Conservation (phyloP, 2,329 filamentous ascomycete genomes). For the Calonectria crousiana region DNA sequence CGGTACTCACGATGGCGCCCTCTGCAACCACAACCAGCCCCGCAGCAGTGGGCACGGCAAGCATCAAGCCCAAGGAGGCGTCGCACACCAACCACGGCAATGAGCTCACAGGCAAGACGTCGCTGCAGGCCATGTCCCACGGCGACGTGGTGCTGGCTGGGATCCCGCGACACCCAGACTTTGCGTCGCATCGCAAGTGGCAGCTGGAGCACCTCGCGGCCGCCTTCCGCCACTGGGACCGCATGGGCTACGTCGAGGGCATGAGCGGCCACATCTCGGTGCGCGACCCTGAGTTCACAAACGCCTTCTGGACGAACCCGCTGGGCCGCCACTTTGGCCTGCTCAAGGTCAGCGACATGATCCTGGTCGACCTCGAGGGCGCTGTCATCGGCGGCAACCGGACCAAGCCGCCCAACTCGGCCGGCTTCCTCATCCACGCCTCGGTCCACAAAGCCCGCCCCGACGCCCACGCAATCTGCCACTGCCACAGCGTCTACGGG, state of each 20-base stretch:
- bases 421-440: slow-evolving; percentile 79
- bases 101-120: slow-evolving; percentile 39
- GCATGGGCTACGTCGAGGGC: slow-evolving; percentile 75
- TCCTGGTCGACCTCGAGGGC: slow-evolving; percentile 71
- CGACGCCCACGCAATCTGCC: slow-evolving; percentile 75
- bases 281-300: slow-evolving; percentile 70
- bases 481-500: slow-evolving; percentile 73
- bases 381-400: slow-evolving; percentile 74
- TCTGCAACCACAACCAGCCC: slow-evolving; percentile 14
- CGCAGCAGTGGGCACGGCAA: slow-evolving; percentile 15
- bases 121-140: slow-evolving; percentile 43
- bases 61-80: slow-evolving; percentile 30
- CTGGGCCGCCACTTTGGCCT: slow-evolving; percentile 75
- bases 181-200: slow-evolving; percentile 43
- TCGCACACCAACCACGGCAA: slow-evolving; percentile 35
- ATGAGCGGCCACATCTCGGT: slow-evolving; percentile 77
- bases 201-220: slow-evolving; percentile 72
- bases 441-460: slow-evolving; percentile 72
- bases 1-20: slow-evolving; percentile 20
- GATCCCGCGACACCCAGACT: slow-evolving; percentile 41
- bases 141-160: slow-evolving; percentile 40
- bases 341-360: slow-evolving; percentile 75
- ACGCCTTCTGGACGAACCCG: slow-evolving; percentile 76
- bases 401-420: slow-evolving; percentile 71
- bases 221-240: slow-evolving; percentile 76